Evolutionary conservation across 164 flowering plant genomes (phyloP).

Genomic region (Annona cherimola): DNA sequence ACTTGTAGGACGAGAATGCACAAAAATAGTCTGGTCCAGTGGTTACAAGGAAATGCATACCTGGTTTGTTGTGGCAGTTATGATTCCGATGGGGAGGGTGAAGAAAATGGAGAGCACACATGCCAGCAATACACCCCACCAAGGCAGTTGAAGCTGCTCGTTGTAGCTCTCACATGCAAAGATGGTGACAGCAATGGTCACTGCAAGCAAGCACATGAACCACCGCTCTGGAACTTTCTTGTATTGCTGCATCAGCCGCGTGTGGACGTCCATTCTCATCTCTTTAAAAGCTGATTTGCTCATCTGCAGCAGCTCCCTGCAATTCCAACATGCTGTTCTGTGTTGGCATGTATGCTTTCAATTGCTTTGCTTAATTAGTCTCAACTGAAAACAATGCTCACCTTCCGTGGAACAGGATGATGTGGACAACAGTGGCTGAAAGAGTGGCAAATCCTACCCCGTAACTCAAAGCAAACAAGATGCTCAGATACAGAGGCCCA

Average conservation of each 20-base stretch:
- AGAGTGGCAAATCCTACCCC: conserved; percentile 81
- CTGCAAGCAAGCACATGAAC: background rate
- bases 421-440: conserved; percentile 64
- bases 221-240: background rate
- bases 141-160: conserved; percentile 70
- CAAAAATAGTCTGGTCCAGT: no score
- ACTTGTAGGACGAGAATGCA: no score
- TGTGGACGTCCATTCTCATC: conserved; percentile 63
- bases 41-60: conserved; percentile 17
- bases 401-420: conserved; percentile 77
- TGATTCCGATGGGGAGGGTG: conserved; percentile 76
- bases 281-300: conserved; percentile 53
- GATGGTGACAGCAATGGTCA: background rate
- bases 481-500: conserved; percentile 67
- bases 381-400: conserved; percentile 7
- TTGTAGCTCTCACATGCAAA: conserved; percentile 13
- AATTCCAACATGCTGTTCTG: no score
- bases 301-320: conserved; percentile 69
- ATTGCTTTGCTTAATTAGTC: no score
- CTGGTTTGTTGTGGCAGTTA: conserved; percentile 89
- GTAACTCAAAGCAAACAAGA: conserved; percentile 56
- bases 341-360: no score
- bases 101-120: conserved; percentile 49
- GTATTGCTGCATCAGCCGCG: conserved; percentile 43
- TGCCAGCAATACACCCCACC: conserved; percentile 81